Conservation (phyloP, 2,329 filamentous ascomycete genomes). For the Zelopaecilomyces penicillatus region DNA sequence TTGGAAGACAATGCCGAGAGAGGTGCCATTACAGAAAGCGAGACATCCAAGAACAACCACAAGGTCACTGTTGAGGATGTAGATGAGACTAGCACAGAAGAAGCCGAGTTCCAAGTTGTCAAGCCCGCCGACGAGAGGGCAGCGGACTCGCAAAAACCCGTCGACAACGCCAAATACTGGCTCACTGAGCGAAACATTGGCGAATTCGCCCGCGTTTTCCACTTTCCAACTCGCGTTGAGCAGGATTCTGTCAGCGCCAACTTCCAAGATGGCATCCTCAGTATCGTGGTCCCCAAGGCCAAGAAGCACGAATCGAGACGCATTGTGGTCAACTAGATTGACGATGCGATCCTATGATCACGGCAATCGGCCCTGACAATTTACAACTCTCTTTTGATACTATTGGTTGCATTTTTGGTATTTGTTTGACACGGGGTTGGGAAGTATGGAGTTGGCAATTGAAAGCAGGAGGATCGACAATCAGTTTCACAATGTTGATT, state of each 20-base stretch:
- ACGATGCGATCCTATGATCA: too few species aligned
- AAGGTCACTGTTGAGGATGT: slow-evolving; percentile 61
- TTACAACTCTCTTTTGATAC: too few species aligned
- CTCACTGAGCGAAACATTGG: slow-evolving; percentile 57
- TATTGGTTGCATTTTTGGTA: too few species aligned
- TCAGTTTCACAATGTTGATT: too few species aligned
- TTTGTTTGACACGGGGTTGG: too few species aligned
- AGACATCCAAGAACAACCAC: slow-evolving; percentile 34
- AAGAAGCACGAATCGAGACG: slow-evolving; percentile 49
- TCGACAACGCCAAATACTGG: slow-evolving; percentile 58
- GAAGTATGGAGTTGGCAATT: too few species aligned
- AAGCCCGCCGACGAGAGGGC: slow-evolving; percentile 15
- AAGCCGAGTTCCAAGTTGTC: slow-evolving; percentile 16
- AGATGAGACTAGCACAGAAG: slow-evolving; percentile 23
- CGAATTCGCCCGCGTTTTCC: slow-evolving; percentile 60
- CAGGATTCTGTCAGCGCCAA: slow-evolving; percentile 52
- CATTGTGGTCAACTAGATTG: slow-evolving; percentile 43
- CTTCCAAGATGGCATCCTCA: slow-evolving; percentile 59
- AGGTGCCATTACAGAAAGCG: slow-evolving; percentile 33
- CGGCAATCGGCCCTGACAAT: too few species aligned
- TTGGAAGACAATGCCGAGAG: slow-evolving; percentile 34
- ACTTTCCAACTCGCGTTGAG: slow-evolving; percentile 57
- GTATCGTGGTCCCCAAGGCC: slow-evolving; percentile 56
- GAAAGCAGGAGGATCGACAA: too few species aligned
- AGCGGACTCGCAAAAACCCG: slow-evolving; percentile 20